Conservation (phyloP, 2,329 filamentous ascomycete genomes). For the Aureobasidium pullulans region DNA sequence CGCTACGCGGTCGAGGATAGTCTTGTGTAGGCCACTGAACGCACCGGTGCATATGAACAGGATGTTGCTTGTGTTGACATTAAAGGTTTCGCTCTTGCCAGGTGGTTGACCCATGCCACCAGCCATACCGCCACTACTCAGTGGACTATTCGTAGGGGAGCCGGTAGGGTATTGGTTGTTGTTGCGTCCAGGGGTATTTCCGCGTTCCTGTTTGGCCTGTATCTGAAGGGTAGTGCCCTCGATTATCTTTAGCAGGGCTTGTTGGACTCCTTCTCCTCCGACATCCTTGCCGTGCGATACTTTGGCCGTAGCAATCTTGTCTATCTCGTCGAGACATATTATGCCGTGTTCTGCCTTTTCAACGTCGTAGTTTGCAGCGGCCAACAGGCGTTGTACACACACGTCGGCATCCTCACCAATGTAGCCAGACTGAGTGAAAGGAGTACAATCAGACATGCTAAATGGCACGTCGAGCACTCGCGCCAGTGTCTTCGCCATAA, state of each 20-base stretch:
- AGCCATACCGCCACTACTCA: constrained; percentile 24
- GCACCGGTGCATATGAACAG: constrained; percentile 95
- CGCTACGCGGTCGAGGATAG: constrained; percentile 77
- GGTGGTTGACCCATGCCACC: constrained; percentile 25
- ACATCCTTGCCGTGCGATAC: constrained; percentile 88
- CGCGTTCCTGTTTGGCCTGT: constrained; percentile 72
- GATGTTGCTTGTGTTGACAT: constrained; percentile 90
- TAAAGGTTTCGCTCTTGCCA: constrained; percentile 53
- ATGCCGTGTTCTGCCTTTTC: constrained; percentile 82
- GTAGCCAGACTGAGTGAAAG: constrained; percentile 92
- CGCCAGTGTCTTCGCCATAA: constrained; percentile 88
- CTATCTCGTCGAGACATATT: constrained; percentile 91
- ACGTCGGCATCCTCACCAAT: constrained; percentile 97
- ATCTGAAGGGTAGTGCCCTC: constrained; percentile 92
- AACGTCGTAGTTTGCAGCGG: constrained; percentile 84
- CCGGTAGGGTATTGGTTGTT: constrained; percentile 16
- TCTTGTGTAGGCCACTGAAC: constrained; percentile 86
- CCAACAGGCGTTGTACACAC: constrained; percentile 82
- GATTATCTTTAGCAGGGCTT: constrained; percentile 89
- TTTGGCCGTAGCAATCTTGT: constrained; percentile 89
- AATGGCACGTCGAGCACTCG: constrained; percentile 92
- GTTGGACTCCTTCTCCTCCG: constrained; percentile 91
- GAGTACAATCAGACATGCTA: constrained; percentile 90
- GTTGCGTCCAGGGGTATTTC: constrained; percentile 23
- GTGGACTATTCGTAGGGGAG: constrained; percentile 30